Base-by-base conservation (phyloP, 331 rosid genomes). In the Cucumis variabilis region DNA sequence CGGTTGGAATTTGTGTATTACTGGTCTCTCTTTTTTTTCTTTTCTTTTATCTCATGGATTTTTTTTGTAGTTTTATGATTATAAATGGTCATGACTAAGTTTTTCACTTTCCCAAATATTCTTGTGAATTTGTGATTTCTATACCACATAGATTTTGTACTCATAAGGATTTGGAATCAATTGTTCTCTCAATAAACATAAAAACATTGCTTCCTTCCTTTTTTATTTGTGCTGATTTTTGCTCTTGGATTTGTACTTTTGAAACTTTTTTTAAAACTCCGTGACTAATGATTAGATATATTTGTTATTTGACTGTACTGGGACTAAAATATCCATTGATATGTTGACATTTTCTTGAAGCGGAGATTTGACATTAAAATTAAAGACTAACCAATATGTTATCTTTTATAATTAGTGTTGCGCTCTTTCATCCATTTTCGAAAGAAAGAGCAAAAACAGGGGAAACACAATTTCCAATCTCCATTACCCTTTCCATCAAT, bases 131-230 rank as follows among this genome's bases (percentile, higher is more conserved):
- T 82, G 55, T 71, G 83, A 60, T 88, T 51, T 33, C 70, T 60
- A 1, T 82, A 60, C 85, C 71, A 66, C 71, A 58, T 71, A 30
- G 71, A 82, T 82, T 12, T 71, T 82, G 71, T 60, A 60, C 44
- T 82, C 79, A 21, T 62, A 82, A 30, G 71, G 71, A 58, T 82
- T 82, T 82, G 71, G 72, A 58, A 62, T 82, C 65, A 30, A 33
- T 82, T 33, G 62, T 60, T 82, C 72, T 60, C 63, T 82, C 84
- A 82, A 82, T 82, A 82, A 82, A 60, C 72, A 60, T 30, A 25
- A 55, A 37, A 60, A 60, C 85, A 14, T 62, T 82, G 55, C 23
- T 81, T 11, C 85, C 50, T 37, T 37, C 41, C 41, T 6, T 37
- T 4, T 37, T 37, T 37, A 37, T 37, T 37, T 37, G 41, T 63